Base-by-base conservation (phyloP, 805 yeast species). In the Starmerella stigmatis region DNA sequence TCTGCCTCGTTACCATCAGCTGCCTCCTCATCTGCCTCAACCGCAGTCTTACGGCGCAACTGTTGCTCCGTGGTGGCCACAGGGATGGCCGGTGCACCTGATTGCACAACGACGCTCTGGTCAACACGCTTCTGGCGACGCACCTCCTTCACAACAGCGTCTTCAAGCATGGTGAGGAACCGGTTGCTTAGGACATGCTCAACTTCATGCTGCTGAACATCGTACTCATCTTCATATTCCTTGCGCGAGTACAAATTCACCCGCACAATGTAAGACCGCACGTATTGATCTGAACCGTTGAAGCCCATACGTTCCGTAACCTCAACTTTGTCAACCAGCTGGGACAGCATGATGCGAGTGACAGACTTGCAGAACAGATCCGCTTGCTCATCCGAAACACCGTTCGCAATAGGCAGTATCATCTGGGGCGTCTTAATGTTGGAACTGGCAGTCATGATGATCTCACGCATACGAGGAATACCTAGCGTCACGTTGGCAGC, bases 381-480 rank as follows among this genome's bases (percentile, higher is more conserved):
- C 2, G 97, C 97, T 62, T 79, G 78, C 21, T 74, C 82, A 63
- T 89, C 95, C 38, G 74, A 71, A 44, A 94, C 92, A 58, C 83
- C 94, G 28, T 72, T 67, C 59, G 76, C 69, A 38, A 92, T 72
- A 22, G 98, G 98, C 57, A 92, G 70, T 3, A 92, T 78, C 98
- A 92, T 92, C 69, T 92, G 97, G 36, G 99, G 99, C n/a, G 99
- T 92, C 70, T 86, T 85, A 60, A 92, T 92, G 39, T 82, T 68
- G 19, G 95, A 78, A 48, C 96, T 85, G 17, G 99, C 99, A 11
- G 99, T 94, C 99, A 92, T 92, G 63, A 92, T 86, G 65, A 92
- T 92, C 75, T 92, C 99, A 77, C 99, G 82, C 85, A 92, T 79
- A 77, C 99, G 95, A 33, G 99, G 99, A 62, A 92, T 92, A 82